Evolutionary conservation across 2,329 filamentous ascomycete species (phyloP).

Genomic region (Stemphylium beticola): DNA sequence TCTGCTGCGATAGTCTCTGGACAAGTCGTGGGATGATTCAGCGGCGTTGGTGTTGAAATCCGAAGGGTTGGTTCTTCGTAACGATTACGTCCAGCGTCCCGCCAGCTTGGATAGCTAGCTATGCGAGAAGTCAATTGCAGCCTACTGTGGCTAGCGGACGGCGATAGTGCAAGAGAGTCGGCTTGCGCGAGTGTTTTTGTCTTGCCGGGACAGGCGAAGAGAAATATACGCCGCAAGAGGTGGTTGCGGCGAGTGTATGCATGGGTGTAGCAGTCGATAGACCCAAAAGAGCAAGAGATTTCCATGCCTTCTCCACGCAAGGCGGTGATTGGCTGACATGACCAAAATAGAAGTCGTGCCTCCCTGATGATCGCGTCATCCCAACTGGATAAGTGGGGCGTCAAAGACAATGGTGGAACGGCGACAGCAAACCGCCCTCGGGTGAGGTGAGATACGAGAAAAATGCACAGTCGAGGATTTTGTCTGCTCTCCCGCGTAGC

Average conservation of each 20-base stretch:
- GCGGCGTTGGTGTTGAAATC: background rate
- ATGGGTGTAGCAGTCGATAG: constrained; percentile 11
- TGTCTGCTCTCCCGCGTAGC: background rate
- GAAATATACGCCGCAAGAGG: background rate
- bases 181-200: background rate
- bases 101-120: constrained; percentile 14
- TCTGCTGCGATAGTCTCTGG: background rate
- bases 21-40: background rate
- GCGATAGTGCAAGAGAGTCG: background rate
- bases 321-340: constrained; percentile 18
- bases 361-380: constrained; percentile 25
- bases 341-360: constrained; percentile 27
- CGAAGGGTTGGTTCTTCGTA: constrained; percentile 11
- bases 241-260: background rate
- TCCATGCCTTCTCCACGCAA: constrained; percentile 2
- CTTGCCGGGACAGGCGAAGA: background rate
- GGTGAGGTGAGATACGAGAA: constrained; percentile 14
- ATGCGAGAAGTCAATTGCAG: constrained; percentile 21
- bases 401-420: constrained; percentile 23
- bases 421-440: constrained; percentile 17
- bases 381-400: constrained; percentile 25
- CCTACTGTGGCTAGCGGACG: background rate
- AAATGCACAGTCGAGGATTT: background rate
- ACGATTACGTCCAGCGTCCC: constrained; percentile 16
- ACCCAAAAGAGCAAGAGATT: constrained; percentile 25